These are phyloP conservation scores for Cutaneotrichosporon sp. DNA, from an alignment of 1,284 basidiomycete species.

Conservation along the genomic window DNA sequence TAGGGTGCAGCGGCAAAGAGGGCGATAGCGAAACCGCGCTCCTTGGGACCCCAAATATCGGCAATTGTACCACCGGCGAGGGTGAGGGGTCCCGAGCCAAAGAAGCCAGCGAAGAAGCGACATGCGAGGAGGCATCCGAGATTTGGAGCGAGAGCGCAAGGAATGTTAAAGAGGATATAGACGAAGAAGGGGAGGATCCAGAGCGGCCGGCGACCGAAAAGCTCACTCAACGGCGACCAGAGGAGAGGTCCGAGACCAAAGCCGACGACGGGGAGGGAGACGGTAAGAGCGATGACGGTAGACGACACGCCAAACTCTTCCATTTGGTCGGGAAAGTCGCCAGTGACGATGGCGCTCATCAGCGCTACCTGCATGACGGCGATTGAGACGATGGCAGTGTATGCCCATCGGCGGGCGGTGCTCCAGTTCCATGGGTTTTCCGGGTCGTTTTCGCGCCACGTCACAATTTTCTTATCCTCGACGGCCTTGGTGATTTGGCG, in stretches of 20 bases:
- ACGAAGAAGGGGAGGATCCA: slow-evolving; percentile 56
- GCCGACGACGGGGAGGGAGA: slow-evolving; percentile 37
- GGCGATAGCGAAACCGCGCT: slow-evolving; percentile 60
- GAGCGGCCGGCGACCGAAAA: slow-evolving; percentile 59
- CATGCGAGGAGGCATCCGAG: slow-evolving; percentile 64
- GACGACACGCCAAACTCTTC: slow-evolving; percentile 35
- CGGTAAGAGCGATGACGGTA: slow-evolving; percentile 39
- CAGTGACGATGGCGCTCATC: slow-evolving; percentile 39
- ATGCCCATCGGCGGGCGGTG: slow-evolving; percentile 29
- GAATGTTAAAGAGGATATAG: slow-evolving; percentile 59
- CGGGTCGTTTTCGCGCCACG: slow-evolving; percentile 32
- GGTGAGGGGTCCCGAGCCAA: slow-evolving; percentile 65
- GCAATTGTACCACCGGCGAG: slow-evolving; percentile 65
- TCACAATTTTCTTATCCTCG: slow-evolving; percentile 39
- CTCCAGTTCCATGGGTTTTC: slow-evolving; percentile 42
- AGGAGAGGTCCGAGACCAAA: slow-evolving; percentile 55
- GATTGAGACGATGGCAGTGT: slow-evolving; percentile 33
- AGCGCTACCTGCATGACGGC: slow-evolving; percentile 40
- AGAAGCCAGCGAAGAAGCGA: slow-evolving; percentile 68
- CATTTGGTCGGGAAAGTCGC: slow-evolving; percentile 35
- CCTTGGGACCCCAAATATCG: slow-evolving; percentile 64
- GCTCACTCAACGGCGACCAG: slow-evolving; percentile 62
- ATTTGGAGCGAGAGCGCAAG: slow-evolving; percentile 65
- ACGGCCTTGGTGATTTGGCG: slow-evolving; percentile 23
- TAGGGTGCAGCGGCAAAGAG: slow-evolving; percentile 66